Conservation (phyloP, 192 early-diverging fungal species). For the Hyaloraphidium curvatum region DNA sequence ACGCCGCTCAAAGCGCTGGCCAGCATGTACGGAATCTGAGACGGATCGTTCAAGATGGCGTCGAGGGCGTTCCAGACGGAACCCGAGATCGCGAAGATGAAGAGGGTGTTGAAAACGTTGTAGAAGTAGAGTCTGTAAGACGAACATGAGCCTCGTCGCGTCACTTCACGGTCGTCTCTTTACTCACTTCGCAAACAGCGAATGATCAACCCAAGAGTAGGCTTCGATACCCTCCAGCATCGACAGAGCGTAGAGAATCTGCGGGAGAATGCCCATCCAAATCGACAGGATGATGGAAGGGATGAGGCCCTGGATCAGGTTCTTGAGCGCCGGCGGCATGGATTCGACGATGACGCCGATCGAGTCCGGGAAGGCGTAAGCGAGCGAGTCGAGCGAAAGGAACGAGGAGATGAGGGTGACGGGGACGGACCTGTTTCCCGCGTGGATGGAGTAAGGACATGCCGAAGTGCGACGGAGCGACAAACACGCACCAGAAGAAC, state of each 20-base stretch:
- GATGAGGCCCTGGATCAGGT: constrained; percentile 43
- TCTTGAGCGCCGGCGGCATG: constrained; percentile 29
- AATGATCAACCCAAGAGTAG: constrained; percentile 26
- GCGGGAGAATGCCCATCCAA: constrained; percentile 48
- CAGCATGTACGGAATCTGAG: constrained; percentile 34
- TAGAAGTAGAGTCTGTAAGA: constrained; percentile 64
- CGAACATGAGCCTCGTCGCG: too few species aligned
- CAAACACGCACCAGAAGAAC: constrained; percentile 72
- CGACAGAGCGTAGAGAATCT: constrained; percentile 22
- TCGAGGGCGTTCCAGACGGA: constrained; percentile 39
- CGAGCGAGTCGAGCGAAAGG: constrained; percentile 35
- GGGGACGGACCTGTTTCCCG: too few species aligned
- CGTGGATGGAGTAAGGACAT: too few species aligned
- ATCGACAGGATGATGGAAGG: constrained; percentile 49
- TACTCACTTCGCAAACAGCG: too few species aligned
- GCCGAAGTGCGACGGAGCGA: too few species aligned
- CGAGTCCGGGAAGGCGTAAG: constrained; percentile 37
- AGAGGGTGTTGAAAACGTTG: constrained; percentile 50
- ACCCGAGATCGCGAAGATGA: constrained; percentile 53
- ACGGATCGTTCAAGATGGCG: constrained; percentile 41
- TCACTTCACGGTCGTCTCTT: too few species aligned
- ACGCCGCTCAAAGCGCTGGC: constrained; percentile 45
- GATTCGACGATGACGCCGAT: constrained; percentile 25
- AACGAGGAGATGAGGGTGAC: constrained; percentile 46
- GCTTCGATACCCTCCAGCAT: constrained; percentile 20